phyloP scores from a whole-genome alignment of 495 filamentous ascomycete genomes.

The Penicillium arizonense region DNA sequence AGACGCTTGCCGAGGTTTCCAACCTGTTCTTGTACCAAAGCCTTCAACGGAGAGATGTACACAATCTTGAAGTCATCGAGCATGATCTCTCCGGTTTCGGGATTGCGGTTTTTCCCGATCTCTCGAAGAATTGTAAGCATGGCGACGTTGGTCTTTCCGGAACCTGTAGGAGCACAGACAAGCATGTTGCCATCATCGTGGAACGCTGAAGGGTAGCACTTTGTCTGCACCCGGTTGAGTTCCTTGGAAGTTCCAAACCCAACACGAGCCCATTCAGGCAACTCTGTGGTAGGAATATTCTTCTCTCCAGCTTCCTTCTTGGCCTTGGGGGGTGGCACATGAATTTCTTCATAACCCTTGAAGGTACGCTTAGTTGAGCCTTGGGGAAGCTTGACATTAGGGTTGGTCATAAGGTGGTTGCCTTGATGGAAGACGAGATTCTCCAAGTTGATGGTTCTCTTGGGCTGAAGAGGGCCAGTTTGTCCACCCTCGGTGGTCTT shows the following conservation, averaged over 20 bases:
- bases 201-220: slow-evolving; percentile 88
- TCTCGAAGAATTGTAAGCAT: slow-evolving; percentile 96
- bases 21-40: slow-evolving; percentile 93
- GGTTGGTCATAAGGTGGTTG: slow-evolving; percentile 98
- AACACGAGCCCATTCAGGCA: slow-evolving; percentile 87
- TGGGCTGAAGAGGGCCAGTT: slow-evolving; percentile 82
- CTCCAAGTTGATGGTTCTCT: slow-evolving; percentile 85
- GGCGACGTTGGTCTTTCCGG: slow-evolving; percentile 97
- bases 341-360: slow-evolving; percentile 98
- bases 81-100: slow-evolving; percentile 82
- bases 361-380: slow-evolving; percentile 92
- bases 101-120: slow-evolving; percentile 91
- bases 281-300: slow-evolving; percentile 75
- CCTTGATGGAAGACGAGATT: slow-evolving; percentile 97
- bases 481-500: slow-evolving; percentile 63
- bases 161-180: slow-evolving; percentile 94
- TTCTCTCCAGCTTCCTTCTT: slow-evolving; percentile 76
- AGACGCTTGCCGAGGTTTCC: slow-evolving; percentile 93
- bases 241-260: slow-evolving; percentile 81
- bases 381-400: slow-evolving; percentile 90
- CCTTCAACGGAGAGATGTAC: slow-evolving; percentile 97
- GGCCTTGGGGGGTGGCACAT: slow-evolving; percentile 87
- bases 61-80: slow-evolving; percentile 97
- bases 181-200: slow-evolving; percentile 96
- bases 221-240: slow-evolving; percentile 93